Conservation (phyloP, 1,284 basidiomycete species). For the Mycosarcoma maydis region DNA sequence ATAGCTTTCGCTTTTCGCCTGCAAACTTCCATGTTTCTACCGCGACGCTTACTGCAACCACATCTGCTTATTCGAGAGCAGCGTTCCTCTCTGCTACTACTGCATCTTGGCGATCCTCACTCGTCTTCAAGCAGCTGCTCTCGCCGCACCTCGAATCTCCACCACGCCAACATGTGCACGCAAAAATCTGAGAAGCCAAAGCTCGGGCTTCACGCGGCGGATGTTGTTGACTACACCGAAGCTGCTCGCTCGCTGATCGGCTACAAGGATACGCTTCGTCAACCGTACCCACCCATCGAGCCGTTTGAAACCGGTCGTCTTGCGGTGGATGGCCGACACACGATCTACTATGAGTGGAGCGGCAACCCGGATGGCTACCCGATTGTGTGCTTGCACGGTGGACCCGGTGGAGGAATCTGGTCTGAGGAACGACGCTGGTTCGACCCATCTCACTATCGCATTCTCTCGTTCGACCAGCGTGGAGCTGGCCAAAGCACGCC, state of each 20-base stretch:
- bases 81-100: neutral
- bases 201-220: constrained; percentile 42
- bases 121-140: no score
- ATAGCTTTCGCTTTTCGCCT: neutral
- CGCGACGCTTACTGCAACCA: neutral
- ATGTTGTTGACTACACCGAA: constrained; percentile 35
- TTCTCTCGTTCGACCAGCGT: constrained; percentile 72
- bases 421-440: constrained; percentile 60
- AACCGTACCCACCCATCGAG: constrained; percentile 55
- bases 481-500: constrained; percentile 82
- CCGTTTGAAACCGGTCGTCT: constrained; percentile 55
- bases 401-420: constrained; percentile 62
- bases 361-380: constrained; percentile 59
- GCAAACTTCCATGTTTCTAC: constrained; percentile 11
- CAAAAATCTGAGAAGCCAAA: constrained; percentile 3
- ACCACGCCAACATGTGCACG: constrained; percentile 9
- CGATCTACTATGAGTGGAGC: constrained; percentile 57
- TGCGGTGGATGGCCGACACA: constrained; percentile 50
- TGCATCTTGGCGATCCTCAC: no score
- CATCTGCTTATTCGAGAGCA: neutral
- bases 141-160: no score
- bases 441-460: constrained; percentile 59
- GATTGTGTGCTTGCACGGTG: constrained; percentile 62
- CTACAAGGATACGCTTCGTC: constrained; percentile 40
- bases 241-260: constrained; percentile 45